phyloP scores from a whole-genome alignment of 1,284 basidiomycete species.

The Moesziomyces parantarcticus region DNA sequence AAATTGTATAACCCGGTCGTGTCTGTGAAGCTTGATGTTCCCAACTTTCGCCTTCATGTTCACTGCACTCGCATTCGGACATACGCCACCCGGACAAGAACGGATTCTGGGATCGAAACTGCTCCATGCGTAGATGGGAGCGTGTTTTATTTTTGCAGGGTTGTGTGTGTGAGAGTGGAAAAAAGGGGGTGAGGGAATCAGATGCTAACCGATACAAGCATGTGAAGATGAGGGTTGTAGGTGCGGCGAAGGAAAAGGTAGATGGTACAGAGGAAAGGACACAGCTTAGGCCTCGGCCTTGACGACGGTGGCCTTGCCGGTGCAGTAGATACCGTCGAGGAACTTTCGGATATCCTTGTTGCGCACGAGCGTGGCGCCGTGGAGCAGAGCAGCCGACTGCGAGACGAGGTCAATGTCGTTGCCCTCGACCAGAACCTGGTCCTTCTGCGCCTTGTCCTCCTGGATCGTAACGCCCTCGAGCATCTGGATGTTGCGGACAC shows the following conservation, averaged over 20 bases:
- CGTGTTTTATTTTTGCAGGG: constrained; percentile 36
- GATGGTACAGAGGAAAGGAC: background rate
- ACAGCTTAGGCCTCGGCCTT: constrained; percentile 73
- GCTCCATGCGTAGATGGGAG: constrained; percentile 33
- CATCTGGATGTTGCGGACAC: constrained; percentile 91
- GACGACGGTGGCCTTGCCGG: constrained; percentile 75
- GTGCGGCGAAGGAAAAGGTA: constrained; percentile 4
- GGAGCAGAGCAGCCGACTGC: constrained; percentile 66
- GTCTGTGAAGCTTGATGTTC: background rate
- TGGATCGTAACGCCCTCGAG: constrained; percentile 85
- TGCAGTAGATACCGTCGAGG: constrained; percentile 82
- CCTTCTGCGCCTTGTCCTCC: constrained; percentile 95
- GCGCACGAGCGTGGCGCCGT: constrained; percentile 66
- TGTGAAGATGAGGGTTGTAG: constrained; percentile 6
- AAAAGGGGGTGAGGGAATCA: constrained; percentile 8
- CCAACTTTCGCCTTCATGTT: background rate
- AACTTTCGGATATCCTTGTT: constrained; percentile 72
- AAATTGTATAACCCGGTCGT: no score
- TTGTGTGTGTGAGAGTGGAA: constrained; percentile 8
- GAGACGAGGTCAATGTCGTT: constrained; percentile 72
- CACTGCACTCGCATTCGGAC: no score
- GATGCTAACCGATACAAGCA: constrained; percentile 17
- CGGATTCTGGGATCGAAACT: constrained; percentile 29
- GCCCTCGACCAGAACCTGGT: constrained; percentile 70
- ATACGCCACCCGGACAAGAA: background rate